Evolutionary conservation across 257 asterid genomes (phyloP).

Genomic region (Solanum infundibuliforme): DNA sequence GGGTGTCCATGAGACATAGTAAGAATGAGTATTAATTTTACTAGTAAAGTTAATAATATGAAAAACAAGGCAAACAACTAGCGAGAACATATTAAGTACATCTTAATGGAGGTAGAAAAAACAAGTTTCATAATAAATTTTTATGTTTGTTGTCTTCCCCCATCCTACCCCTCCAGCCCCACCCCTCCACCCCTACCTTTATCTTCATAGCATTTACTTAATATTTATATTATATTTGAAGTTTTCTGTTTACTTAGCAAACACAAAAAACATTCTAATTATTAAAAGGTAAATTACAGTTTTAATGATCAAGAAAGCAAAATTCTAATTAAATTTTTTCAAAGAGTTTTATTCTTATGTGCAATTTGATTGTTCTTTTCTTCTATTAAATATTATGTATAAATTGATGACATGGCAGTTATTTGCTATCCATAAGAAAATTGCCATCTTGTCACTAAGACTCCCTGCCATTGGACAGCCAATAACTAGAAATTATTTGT

Average conservation of each 20-base stretch:
- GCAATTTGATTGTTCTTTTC: neutral
- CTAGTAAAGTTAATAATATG: neutral
- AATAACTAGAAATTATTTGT: neutral
- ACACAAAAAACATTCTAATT: neutral
- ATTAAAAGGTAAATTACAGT: no score
- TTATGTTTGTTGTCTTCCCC: no score
- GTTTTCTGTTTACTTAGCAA: neutral
- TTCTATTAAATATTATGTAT: neutral
- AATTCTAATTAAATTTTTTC: neutral
- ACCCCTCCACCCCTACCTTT: no score
- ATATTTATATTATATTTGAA: no score
- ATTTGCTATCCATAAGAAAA: constrained; percentile 1
- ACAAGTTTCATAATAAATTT: neutral
- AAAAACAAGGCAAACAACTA: neutral
- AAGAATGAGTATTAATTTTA: neutral
- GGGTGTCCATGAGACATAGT: neutral
- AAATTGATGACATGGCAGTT: neutral
- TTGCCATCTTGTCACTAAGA: constrained; percentile 10
- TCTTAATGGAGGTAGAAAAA: neutral
- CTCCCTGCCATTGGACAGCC: constrained; percentile 1
- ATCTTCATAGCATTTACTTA: no score
- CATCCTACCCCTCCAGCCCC: no score
- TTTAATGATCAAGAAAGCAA: neutral
- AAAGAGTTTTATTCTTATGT: neutral
- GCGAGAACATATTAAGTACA: neutral